Base-by-base conservation (phyloP, 2,329 filamentous ascomycete species). In the Sporothrix euskadiensis region DNA sequence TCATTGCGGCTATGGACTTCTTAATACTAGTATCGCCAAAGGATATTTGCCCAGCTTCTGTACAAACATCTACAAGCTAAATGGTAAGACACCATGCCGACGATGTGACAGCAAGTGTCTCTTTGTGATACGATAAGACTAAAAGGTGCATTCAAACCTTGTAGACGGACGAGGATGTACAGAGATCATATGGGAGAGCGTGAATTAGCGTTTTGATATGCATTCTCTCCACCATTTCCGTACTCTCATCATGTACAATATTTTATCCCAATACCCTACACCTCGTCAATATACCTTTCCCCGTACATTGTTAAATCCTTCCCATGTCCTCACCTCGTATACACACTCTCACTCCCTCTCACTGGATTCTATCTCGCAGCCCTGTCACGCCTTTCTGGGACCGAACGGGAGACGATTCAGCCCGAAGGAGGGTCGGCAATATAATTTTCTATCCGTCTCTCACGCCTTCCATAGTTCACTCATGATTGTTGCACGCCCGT, bases 391-490 rank as follows among this genome's bases (percentile, higher is more conserved):
- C 59, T 39, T 32, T 54, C 47, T 52, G 66, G 66, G 66, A 69
- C 66, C 66, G 66, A 69, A 52, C 44, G 19, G 30, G 16, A 12
- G 47, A 69, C 32, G 19, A 14, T 54, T 32, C 47, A 54, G 26
- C 30, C 66, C 47, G 49, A 69, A 35, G 65, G 66, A 56, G 49
- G 66, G 26, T 47, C 19, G 19, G 19, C 32, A 69, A 56, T 69
- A 26, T 69, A 69, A 35, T 52, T 52, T 14, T 5, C 44, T 26
- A 7, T 14, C 22, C 61, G 10, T 47, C 10, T 30, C 22, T 16
- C 61, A 30, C n/a, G 56, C 56, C 26, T 30, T 35, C 35, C 6
- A 54, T 30, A 4, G 19, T 44, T n/a, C 22, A 16, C 12, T 22
- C 61, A 44, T 44, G 12, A 9, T 44, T 12, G 12, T 10, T 59